Base-by-base conservation (phyloP, 2,329 filamentous ascomycete genomes). In the Neopestalotiopsis sp. region DNA sequence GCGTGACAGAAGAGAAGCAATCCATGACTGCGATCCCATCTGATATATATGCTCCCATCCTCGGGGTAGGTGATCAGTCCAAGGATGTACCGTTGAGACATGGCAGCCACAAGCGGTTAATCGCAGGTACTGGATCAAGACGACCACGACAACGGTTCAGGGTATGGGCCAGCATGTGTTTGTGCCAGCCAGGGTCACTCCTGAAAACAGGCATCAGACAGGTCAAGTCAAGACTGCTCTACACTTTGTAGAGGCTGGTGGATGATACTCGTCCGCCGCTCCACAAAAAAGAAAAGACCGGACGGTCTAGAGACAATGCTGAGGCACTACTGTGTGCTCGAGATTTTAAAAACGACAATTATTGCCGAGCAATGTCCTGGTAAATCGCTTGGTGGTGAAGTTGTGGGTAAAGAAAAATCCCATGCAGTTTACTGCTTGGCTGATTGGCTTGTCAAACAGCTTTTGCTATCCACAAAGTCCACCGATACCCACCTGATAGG, bases 141-240 rank as follows among this genome's bases (percentile, higher is more conserved):
- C 20, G 32, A 38, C 59, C 12, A 62, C 59, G 59, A 62, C 32
- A 13, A 62, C 59, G 14, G 70, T 72, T 74, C 71, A 71, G 76
- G 77, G 79, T 82, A 81, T 82, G 77, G 78, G 77, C 77, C 73
- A 78, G 81, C 78, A 80, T 81, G 75, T 79, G 74, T 78, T 75
- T 79, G 75, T 73, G 73, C 38, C 65, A 34, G 77, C 74, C 79
- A 80, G 76, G 80, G 78, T 75, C 78, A 72, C 67, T 67, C 75
- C 76, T 78, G 80, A 77, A 83, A 81, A 84, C 82, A 84, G 80
- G 80, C 79, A 82, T 84, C 82, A 84, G 82, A 83, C 82, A 78
- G 73, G 77, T 72, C 73, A 77, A 73, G 71, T 69, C 71, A 72
- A 74, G 69, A 58, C 68, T 72, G 69, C 73, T 70, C 71, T 69